Evolutionary conservation across 2,329 filamentous ascomycete genomes (phyloP).

Genomic region (Dothistroma pini): DNA sequence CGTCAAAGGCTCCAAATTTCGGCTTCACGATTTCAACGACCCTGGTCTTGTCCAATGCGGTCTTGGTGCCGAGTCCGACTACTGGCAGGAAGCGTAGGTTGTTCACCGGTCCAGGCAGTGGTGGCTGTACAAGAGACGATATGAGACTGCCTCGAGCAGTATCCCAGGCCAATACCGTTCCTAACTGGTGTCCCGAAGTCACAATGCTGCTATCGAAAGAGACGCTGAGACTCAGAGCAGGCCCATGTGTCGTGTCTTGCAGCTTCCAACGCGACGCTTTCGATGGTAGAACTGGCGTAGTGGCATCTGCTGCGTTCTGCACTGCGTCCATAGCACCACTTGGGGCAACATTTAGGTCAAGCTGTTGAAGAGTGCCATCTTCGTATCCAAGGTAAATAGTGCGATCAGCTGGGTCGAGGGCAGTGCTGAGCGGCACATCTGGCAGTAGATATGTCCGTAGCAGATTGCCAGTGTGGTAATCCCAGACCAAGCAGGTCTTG

Average conservation of each 20-base stretch:
- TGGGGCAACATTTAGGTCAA: slow-evolving; percentile 62
- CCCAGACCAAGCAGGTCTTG: slow-evolving; percentile 89
- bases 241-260: slow-evolving; percentile 54
- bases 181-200: slow-evolving; percentile 75
- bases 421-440: slow-evolving; percentile 65
- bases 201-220: slow-evolving; percentile 80
- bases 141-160: slow-evolving; percentile 66
- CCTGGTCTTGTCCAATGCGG: slow-evolving; percentile 23
- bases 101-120: slow-evolving; percentile 76
- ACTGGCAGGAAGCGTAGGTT: slow-evolving; percentile 73
- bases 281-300: slow-evolving; percentile 40
- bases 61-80: slow-evolving; percentile 39
- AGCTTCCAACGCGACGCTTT: slow-evolving; percentile 34
- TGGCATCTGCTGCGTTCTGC: slow-evolving; percentile 20
- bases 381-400: slow-evolving; percentile 78
- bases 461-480: slow-evolving; percentile 73
- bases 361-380: slow-evolving; percentile 72
- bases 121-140: slow-evolving; percentile 56
- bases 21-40: slow-evolving; percentile 67
- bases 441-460: slow-evolving; percentile 80
- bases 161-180: slow-evolving; percentile 78
- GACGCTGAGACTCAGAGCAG: slow-evolving; percentile 64
- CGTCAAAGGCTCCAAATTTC: slow-evolving; percentile 56
- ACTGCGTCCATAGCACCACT: slow-evolving; percentile 16
- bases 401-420: slow-evolving; percentile 77